These are phyloP conservation scores for Acarospora socialis DNA, from an alignment of 2,329 filamentous ascomycete genomes.

Conservation along the genomic window DNA sequence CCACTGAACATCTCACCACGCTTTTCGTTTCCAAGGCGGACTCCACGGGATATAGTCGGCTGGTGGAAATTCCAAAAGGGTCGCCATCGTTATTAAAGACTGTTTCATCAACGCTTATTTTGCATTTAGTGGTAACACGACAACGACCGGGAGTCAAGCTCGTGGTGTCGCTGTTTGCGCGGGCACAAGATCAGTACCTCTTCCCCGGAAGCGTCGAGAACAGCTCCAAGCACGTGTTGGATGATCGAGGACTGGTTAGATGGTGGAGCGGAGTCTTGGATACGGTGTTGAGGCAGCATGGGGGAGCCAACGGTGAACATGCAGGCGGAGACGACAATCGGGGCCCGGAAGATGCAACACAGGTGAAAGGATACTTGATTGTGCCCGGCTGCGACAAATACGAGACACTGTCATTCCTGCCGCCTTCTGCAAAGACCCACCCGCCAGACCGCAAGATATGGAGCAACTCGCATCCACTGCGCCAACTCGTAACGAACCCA, in stretches of 20 bases:
- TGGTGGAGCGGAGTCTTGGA: constrained; percentile 93
- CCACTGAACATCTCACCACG: constrained; percentile 63
- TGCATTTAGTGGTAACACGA: constrained; percentile 55
- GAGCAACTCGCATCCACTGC: constrained; percentile 53
- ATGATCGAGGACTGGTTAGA: constrained; percentile 76
- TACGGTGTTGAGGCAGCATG: constrained; percentile 45
- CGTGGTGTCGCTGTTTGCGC: constrained; percentile 79
- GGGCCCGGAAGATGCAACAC: constrained; percentile 25
- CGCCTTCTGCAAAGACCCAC: too few relatives aligned
- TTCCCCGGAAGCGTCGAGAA: constrained; percentile 88
- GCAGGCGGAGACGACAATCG: constrained; percentile 18
- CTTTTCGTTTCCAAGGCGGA: constrained; percentile 96
- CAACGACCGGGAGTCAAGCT: constrained; percentile 51
- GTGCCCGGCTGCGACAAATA: constrained; percentile 75
- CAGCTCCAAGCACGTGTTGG: constrained; percentile 71
- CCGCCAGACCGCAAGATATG: too few relatives aligned
- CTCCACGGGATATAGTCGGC: constrained; percentile 73
- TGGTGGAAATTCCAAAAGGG: constrained; percentile 48
- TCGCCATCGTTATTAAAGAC: constrained; percentile 58
- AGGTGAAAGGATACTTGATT: constrained; percentile 63
- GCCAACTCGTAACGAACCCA: constrained; percentile 54
- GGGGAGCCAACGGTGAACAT: constrained; percentile 17
- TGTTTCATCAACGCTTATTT: constrained; percentile 60
- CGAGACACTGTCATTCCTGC: constrained; percentile 69
- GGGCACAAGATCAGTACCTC: constrained; percentile 84